A percentile compares a stretch with the other conserved stretches of the same genome.
phyloP scores from a whole-genome alignment of 306 rosid genomes.

The Medicago ruthenica region DNA sequence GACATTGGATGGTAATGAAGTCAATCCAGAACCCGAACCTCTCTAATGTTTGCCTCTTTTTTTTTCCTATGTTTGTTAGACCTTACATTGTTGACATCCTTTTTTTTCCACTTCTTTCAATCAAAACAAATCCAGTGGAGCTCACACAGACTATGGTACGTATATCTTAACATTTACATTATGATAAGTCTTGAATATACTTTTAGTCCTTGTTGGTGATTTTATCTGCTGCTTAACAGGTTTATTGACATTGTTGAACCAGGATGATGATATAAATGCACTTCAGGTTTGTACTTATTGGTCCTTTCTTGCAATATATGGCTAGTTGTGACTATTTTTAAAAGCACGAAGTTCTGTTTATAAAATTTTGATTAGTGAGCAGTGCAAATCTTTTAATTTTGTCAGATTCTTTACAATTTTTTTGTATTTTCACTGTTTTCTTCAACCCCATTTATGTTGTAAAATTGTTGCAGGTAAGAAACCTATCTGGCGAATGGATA shows the following conservation, averaged over 20 bases:
- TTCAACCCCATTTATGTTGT: conserved; percentile 23
- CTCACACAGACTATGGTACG: conserved; percentile 90
- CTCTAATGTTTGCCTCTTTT: conserved; percentile 24
- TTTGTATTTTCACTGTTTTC: not conserved
- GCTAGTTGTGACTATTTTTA: too few relatives aligned
- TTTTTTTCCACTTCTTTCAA: conserved; percentile 32
- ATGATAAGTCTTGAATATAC: conserved; percentile 22
- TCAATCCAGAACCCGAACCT: conserved; percentile 9
- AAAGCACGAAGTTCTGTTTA: too few relatives aligned
- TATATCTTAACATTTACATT: conserved; percentile 39
- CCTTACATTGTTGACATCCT: conserved; percentile 41
- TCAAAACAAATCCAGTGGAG: conserved; percentile 67
- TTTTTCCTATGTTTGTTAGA: conserved; percentile 1
- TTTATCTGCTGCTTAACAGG: conserved; percentile 57
- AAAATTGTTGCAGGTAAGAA: conserved; percentile 75
- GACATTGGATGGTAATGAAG: conserved; percentile 85
- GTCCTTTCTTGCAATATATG: not conserved
- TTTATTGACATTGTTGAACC: conserved; percentile 86
- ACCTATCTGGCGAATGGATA: conserved; percentile 88
- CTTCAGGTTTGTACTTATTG: conserved; percentile 68
- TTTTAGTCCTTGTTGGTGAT: conserved; percentile 34
- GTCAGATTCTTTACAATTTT: not conserved
- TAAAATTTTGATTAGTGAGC: too few relatives aligned
- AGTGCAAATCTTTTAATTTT: too few relatives aligned
- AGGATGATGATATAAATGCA: conserved; percentile 82